These are phyloP conservation scores for Neonectria punicea DNA, from an alignment of 2,329 filamentous ascomycete species.

Conservation along the genomic window DNA sequence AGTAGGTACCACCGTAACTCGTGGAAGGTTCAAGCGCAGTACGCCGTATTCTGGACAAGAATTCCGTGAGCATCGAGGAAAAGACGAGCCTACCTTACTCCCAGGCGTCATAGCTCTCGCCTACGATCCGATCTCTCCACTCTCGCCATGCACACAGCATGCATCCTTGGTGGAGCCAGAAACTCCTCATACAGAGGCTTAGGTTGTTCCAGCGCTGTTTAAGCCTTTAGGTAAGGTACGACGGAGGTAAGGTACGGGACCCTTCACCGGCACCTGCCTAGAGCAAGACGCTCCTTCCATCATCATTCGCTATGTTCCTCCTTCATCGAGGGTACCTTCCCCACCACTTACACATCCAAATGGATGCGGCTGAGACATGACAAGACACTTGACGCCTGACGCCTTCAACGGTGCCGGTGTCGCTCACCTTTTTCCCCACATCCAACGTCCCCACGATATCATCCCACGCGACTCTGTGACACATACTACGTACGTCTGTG, in stretches of 20 bases:
- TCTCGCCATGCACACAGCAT: slow-evolving; percentile 19
- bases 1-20: neutral
- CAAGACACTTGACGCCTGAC: slow-evolving; percentile 2
- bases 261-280: slow-evolving; percentile 15
- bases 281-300: slow-evolving; percentile 14
- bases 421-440: slow-evolving; percentile 16
- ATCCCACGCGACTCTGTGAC: neutral
- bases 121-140: slow-evolving; percentile 21
- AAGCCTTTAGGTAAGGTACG: neutral
- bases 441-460: neutral
- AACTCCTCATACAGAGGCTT: neutral
- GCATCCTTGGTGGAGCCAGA: slow-evolving; percentile 22
- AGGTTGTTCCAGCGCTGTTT: slow-evolving; percentile 12
- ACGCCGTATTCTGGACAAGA: neutral
- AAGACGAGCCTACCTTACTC: neutral
- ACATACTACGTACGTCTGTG: neutral
- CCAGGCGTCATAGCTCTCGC: neutral
- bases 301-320: slow-evolving; percentile 7
- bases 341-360: slow-evolving; percentile 17
- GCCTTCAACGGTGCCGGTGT: slow-evolving; percentile 23
- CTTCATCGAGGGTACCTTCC: slow-evolving; percentile 1
- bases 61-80: neutral
- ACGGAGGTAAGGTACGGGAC: slow-evolving; percentile 17
- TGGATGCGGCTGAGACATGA: slow-evolving; percentile 19
- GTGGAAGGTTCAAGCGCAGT: slow-evolving; percentile 13